A percentile compares a stretch with the other conserved stretches of the same genome.
Conservation (phyloP, 306 rosid species). For the Sesbania bispinosa region DNA sequence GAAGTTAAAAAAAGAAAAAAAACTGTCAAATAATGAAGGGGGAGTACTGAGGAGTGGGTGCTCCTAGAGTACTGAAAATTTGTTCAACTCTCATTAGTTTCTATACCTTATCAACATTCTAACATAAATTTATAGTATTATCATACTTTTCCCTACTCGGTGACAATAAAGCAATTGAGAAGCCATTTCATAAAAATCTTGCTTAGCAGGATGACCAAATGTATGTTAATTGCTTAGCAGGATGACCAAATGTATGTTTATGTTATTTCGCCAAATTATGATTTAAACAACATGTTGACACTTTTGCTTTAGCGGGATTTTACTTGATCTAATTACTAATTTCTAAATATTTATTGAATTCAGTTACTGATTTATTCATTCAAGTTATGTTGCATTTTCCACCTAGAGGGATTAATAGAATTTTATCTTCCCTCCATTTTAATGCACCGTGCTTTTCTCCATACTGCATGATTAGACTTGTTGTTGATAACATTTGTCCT, state of each 20-base stretch:
- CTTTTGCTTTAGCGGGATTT: background rate
- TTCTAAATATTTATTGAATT: background rate
- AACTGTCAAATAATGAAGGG: too few relatives aligned
- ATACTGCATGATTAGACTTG: too few relatives aligned
- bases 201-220: conserved; percentile 7
- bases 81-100: background rate
- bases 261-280: background rate
- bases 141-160: background rate
- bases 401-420: too few relatives aligned
- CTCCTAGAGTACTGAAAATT: too few relatives aligned
- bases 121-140: background rate
- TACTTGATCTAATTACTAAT: background rate
- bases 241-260: background rate
- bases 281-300: background rate
- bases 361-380: background rate
- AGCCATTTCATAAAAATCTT: background rate
- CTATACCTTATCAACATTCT: background rate
- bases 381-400: too few relatives aligned
- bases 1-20: too few relatives aligned
- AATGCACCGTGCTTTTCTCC: too few relatives aligned
- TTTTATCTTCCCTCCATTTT: too few relatives aligned
- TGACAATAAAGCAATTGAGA: background rate
- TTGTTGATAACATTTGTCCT: too few relatives aligned
- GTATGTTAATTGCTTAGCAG: conserved; percentile 5
- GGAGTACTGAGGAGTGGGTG: too few relatives aligned